phyloP scores from a whole-genome alignment of 2,329 filamentous ascomycete genomes.

The Lasiodiplodia citricola region DNA sequence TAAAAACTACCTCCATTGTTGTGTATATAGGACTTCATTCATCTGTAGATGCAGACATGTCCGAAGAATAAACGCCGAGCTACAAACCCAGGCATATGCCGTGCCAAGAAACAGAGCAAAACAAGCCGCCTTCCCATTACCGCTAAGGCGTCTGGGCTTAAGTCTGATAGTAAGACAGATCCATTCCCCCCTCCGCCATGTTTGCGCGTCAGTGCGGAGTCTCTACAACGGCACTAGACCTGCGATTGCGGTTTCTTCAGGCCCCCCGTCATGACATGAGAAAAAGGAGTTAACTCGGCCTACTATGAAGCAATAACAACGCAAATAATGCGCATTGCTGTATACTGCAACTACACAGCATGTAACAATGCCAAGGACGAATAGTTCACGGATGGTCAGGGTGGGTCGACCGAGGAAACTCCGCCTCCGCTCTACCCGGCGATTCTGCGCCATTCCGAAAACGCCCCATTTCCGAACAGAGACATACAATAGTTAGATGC shows the following conservation, averaged over 20 bases:
- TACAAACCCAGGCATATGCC: no score
- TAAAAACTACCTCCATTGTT: neutral
- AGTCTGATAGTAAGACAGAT: neutral
- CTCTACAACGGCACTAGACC: neutral
- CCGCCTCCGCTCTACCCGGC: neutral
- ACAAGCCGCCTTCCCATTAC: neutral
- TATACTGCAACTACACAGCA: neutral
- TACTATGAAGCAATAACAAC: neutral
- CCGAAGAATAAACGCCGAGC: neutral
- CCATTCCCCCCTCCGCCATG: neutral
- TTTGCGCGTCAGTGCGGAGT: neutral
- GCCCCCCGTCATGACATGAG: neutral
- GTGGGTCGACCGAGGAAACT: neutral
- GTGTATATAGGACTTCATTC: no score
- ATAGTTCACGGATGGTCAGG: no score
- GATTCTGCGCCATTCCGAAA: neutral
- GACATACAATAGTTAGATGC: no score
- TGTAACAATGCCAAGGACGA: no score
- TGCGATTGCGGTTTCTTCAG: neutral
- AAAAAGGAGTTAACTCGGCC: neutral
- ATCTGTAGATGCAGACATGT: neutral
- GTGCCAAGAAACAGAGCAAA: no score
- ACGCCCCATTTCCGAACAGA: no score
- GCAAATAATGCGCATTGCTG: neutral
- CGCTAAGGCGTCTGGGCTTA: neutral